Percentiles rank a stretch among this genome's conserved stretches.
phyloP scores from a whole-genome alignment of 371 early-diverging fungal species.

The Sporodiniella umbellata region DNA sequence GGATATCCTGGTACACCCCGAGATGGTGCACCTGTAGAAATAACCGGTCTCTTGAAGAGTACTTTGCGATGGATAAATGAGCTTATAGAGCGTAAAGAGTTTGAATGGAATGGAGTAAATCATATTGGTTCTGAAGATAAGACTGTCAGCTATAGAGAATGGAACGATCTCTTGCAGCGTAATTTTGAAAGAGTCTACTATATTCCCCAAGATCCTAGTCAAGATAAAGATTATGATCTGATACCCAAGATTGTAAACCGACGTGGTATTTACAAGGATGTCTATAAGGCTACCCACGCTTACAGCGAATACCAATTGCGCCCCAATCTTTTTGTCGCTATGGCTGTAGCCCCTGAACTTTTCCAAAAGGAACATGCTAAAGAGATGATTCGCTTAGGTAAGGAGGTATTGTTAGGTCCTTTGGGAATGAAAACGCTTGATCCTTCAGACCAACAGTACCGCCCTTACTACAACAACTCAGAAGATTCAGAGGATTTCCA shows the following conservation, averaged over 20 bases:
- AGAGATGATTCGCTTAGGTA: slow-evolving; percentile 61
- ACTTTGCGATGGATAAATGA: slow-evolving; percentile 77
- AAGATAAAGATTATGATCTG: slow-evolving; percentile 64
- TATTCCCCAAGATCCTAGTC: slow-evolving; percentile 59
- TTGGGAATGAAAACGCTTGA: slow-evolving; percentile 95
- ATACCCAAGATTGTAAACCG: slow-evolving; percentile 72
- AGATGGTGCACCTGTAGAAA: slow-evolving; percentile 92
- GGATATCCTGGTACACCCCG: slow-evolving; percentile 94
- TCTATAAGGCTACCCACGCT: slow-evolving; percentile 63
- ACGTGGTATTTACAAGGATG: slow-evolving; percentile 96
- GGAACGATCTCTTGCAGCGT: slow-evolving; percentile 75
- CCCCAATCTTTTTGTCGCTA: slow-evolving; percentile 89
- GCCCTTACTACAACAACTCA: slow-evolving; percentile 88
- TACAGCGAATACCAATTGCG: slow-evolving; percentile 92
- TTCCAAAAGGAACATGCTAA: slow-evolving; percentile 78
- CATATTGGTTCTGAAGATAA: slow-evolving; percentile 23
- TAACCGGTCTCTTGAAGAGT: slow-evolving; percentile 85
- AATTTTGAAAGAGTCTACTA: slow-evolving; percentile 89
- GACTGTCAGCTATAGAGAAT: slow-evolving; percentile 59
- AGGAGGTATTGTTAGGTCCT: slow-evolving; percentile 74
- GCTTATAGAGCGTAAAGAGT: slow-evolving; percentile 44
- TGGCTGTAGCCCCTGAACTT: slow-evolving; percentile 93
- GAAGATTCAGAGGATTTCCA: slow-evolving; percentile 82
- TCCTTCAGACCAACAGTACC: slow-evolving; percentile 85
- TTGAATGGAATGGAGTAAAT: slow-evolving; percentile 47